These are phyloP conservation scores for Penicillium bialowiezense DNA, from an alignment of 495 filamentous ascomycete species.

Conservation along the genomic window DNA sequence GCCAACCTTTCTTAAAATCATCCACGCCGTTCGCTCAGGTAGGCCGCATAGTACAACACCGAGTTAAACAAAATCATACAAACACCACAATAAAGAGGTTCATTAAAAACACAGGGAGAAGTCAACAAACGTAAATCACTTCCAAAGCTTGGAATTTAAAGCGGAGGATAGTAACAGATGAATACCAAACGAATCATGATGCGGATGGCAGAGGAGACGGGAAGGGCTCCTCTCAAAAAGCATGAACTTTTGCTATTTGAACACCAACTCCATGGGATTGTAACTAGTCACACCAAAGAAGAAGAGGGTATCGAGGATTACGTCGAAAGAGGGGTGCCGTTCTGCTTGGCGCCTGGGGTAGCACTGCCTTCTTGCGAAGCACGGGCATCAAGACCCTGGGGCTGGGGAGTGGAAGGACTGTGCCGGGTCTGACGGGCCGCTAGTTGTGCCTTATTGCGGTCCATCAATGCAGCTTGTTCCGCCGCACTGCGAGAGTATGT, in stretches of 20 bases:
- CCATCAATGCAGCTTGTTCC: conserved; percentile 47
- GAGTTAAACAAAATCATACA: conserved; percentile 9
- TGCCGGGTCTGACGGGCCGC: conserved; percentile 33
- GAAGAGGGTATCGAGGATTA: conserved; percentile 6
- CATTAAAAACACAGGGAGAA: conserved; percentile 1
- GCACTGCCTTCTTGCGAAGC: conserved; percentile 37
- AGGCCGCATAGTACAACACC: conserved; percentile 13
- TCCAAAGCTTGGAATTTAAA: not conserved
- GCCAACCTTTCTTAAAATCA: conserved; percentile 14
- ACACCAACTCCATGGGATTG: not conserved
- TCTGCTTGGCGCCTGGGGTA: conserved; percentile 40
- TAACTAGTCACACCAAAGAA: conserved; percentile 2
- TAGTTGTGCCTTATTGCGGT: conserved; percentile 44
- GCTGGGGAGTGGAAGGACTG: conserved; percentile 42
- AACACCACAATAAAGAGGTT: conserved; percentile 8
- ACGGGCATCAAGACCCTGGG: conserved; percentile 22
- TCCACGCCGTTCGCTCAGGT: conserved; percentile 23
- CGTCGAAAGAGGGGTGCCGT: conserved; percentile 41
- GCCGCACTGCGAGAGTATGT: conserved; percentile 42
- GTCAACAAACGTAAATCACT: not conserved
- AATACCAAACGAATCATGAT: not conserved
- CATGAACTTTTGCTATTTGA: conserved; percentile 1
- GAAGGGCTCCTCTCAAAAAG: not conserved
- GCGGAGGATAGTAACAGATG: conserved; percentile 1
- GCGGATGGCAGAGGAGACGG: not conserved